Percentiles rank a stretch among this genome's conserved stretches.
These are phyloP conservation scores for Magnolia kwangsiensis DNA, from an alignment of 164 flowering plant species.

Conservation along the genomic window DNA sequence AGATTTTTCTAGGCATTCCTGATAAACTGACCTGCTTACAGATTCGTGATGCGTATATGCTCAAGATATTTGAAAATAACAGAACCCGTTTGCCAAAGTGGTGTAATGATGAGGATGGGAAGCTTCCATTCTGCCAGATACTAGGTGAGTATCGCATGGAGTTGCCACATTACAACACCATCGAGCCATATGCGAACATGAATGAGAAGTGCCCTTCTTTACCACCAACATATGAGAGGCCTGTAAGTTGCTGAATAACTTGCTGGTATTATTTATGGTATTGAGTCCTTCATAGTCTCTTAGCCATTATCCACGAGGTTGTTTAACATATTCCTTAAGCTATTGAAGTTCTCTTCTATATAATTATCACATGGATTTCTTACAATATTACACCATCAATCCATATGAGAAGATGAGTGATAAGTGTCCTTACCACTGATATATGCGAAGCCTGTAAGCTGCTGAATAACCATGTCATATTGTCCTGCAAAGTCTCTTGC, in stretches of 20 bases:
- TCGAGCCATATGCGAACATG: conserved; percentile 89
- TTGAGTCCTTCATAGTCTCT: neutral
- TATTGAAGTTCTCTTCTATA: neutral
- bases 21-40: conserved; percentile 23
- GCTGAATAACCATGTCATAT: too few species aligned
- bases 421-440: too few species aligned
- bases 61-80: conserved; percentile 84
- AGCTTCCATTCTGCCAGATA: conserved; percentile 87
- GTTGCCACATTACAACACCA: conserved; percentile 76
- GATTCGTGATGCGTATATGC: conserved; percentile 98
- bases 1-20: too few species aligned
- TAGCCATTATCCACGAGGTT: neutral
- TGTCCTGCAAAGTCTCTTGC: neutral
- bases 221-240: conserved; percentile 85
- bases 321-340: neutral
- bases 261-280: neutral
- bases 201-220: conserved; percentile 93
- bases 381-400: neutral
- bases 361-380: neutral
- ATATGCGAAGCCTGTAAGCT: too few species aligned
- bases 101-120: conserved; percentile 57
- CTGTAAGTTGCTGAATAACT: conserved; percentile 49
- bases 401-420: neutral
- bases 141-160: conserved; percentile 97
- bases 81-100: conserved; percentile 76